These are phyloP conservation scores for Periconia macrospinosa DNA, from an alignment of 2,329 filamentous ascomycete species.

Conservation along the genomic window DNA sequence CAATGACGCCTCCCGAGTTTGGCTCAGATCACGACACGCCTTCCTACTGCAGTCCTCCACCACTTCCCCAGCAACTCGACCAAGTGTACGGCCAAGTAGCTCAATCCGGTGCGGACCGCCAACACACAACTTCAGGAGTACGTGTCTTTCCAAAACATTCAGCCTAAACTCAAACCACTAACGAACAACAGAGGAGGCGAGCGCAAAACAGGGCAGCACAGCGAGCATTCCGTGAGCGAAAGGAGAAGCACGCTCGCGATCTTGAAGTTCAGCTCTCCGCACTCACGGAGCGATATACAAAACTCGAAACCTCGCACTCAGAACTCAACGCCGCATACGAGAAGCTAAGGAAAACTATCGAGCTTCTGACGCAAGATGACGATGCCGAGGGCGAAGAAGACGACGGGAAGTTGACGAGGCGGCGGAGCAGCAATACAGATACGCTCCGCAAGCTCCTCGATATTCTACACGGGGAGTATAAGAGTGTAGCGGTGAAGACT, in stretches of 20 bases:
- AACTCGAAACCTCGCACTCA: slow-evolving; percentile 57
- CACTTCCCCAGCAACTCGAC: slow-evolving; percentile 29
- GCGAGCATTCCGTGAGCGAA: slow-evolving; percentile 63
- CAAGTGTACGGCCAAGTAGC: slow-evolving; percentile 20
- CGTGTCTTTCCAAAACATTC: slow-evolving; percentile 5
- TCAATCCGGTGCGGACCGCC: slow-evolving; percentile 29
- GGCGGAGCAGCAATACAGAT: slow-evolving; percentile 33
- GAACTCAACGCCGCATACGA: slow-evolving; percentile 44
- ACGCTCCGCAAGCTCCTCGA: slow-evolving; percentile 42
- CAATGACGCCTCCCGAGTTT: slow-evolving; percentile 44
- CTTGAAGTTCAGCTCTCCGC: slow-evolving; percentile 60
- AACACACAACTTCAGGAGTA: slow-evolving; percentile 45
- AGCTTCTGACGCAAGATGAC: slow-evolving; percentile 39
- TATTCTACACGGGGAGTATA: slow-evolving; percentile 43
- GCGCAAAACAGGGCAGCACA: slow-evolving; percentile 65
- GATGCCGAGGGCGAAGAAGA: slow-evolving; percentile 34
- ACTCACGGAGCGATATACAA: slow-evolving; percentile 58
- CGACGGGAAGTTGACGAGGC: slow-evolving; percentile 18
- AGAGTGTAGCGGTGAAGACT: slow-evolving; percentile 26
- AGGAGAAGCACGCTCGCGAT: slow-evolving; percentile 67
- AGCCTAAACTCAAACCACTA: slow-evolving; percentile 5
- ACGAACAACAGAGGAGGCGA: slow-evolving; percentile 53
- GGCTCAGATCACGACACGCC: slow-evolving; percentile 43
- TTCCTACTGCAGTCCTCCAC: slow-evolving; percentile 42
- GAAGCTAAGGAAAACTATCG: slow-evolving; percentile 44